Conservation (phyloP, 1,284 basidiomycete genomes). For the Coniophora puteana region DNA sequence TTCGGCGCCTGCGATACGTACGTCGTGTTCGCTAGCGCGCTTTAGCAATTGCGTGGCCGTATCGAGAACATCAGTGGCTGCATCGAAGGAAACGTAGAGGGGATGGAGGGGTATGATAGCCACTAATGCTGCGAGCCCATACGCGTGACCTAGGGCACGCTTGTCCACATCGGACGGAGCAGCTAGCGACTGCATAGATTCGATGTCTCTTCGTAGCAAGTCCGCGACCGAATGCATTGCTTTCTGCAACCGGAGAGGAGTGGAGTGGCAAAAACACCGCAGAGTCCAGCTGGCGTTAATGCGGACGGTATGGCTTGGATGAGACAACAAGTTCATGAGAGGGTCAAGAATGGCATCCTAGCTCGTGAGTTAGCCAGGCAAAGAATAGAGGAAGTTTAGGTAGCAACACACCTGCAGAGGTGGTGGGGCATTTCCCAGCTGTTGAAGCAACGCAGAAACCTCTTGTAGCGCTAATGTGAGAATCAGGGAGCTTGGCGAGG, state of each 20-base stretch:
- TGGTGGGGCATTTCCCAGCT: slow-evolving; percentile 89
- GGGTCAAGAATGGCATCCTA: slow-evolving; percentile 87
- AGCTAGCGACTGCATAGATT: slow-evolving; percentile 60
- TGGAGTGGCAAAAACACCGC: slow-evolving; percentile 86
- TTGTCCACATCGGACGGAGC: slow-evolving; percentile 70
- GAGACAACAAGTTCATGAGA: slow-evolving; percentile 78
- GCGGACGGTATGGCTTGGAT: slow-evolving; percentile 86
- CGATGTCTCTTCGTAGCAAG: slow-evolving; percentile 82
- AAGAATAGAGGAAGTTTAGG: neutral
- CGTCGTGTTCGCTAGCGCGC: slow-evolving; percentile 86
- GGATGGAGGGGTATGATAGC: slow-evolving; percentile 85
- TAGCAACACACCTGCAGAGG: slow-evolving; percentile 66
- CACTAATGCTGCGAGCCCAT: slow-evolving; percentile 85
- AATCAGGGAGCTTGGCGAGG: slow-evolving; percentile 66
- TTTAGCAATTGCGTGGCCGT: slow-evolving; percentile 90
- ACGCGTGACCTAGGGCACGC: slow-evolving; percentile 83
- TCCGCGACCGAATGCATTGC: slow-evolving; percentile 75
- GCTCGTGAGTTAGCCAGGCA: slow-evolving; percentile 1
- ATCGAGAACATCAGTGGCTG: slow-evolving; percentile 88
- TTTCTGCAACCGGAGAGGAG: slow-evolving; percentile 81
- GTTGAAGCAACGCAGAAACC: slow-evolving; percentile 80
- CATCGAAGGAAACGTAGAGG: slow-evolving; percentile 93
- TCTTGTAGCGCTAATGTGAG: slow-evolving; percentile 81
- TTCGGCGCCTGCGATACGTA: slow-evolving; percentile 79
- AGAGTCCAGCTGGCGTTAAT: slow-evolving; percentile 86